Percentiles rank a stretch among this genome's conserved stretches.
phyloP scores from a whole-genome alignment of 306 rosid species.

The Cucurbita argyrosperma region DNA sequence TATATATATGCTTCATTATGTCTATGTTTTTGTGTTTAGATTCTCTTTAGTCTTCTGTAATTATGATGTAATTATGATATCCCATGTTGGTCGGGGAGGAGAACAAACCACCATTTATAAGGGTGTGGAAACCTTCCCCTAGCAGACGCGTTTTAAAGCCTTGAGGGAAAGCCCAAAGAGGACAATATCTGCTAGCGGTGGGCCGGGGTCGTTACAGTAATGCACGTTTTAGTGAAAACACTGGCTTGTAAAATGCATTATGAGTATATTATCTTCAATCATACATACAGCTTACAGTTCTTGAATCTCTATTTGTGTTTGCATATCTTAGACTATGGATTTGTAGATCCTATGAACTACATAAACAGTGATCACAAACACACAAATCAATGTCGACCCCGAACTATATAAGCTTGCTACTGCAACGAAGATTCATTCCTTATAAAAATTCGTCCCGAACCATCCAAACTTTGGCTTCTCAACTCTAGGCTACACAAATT shows the following conservation, averaged over 20 bases:
- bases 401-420: background rate
- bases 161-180: too few relatives aligned
- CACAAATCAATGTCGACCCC: background rate
- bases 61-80: too few relatives aligned
- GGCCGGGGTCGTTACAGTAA: too few relatives aligned
- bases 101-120: too few relatives aligned
- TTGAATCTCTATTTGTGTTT: background rate
- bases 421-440: background rate
- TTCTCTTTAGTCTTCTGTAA: background rate
- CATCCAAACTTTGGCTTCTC: background rate
- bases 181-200: too few relatives aligned
- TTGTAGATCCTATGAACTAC: background rate
- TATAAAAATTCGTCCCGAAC: background rate
- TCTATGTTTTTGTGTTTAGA: background rate
- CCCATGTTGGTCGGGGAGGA: too few relatives aligned
- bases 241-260: background rate
- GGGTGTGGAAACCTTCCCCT: too few relatives aligned
- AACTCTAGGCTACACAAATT: background rate
- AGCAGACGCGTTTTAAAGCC: too few relatives aligned
- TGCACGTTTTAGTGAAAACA: too few relatives aligned
- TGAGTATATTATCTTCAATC: slow-evolving; percentile 2
- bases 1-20: background rate
- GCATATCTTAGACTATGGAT: background rate
- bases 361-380: background rate
- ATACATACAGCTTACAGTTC: background rate